Evolutionary conservation across 371 early-diverging fungal species (phyloP).

Genomic region (Modicella reniformis): DNA sequence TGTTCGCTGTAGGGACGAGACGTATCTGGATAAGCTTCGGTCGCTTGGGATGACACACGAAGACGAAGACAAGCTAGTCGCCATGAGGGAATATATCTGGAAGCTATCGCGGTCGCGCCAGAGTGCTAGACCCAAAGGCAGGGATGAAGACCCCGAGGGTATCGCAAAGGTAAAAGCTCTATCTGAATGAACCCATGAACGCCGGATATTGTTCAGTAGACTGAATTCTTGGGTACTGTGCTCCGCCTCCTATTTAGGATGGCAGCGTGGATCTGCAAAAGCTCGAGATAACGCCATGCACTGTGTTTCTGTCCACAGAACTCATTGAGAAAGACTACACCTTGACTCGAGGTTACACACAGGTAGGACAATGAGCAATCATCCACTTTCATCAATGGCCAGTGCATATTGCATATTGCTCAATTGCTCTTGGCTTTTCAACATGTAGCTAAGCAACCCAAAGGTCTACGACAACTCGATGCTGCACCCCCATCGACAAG

Average conservation of each 20-base stretch:
- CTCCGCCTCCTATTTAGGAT: constrained; percentile 18
- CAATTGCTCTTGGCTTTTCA: not conserved
- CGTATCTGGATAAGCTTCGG: constrained; percentile 66
- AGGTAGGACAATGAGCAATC: constrained; percentile 12
- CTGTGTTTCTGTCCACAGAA: constrained; percentile 74
- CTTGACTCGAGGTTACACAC: constrained; percentile 22
- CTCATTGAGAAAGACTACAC: constrained; percentile 45
- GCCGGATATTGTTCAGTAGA: too few relatives aligned
- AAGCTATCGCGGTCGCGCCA: constrained; percentile 73
- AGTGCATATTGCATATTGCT: not conserved
- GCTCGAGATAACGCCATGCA: constrained; percentile 76
- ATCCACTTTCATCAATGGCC: not conserved
- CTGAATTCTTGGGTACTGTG: not conserved
- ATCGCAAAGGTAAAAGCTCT: constrained; percentile 33
- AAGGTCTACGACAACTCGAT: constrained; percentile 20
- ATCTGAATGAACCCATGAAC: not conserved
- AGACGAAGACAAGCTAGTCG: constrained; percentile 78
- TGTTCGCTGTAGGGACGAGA: constrained; percentile 59
- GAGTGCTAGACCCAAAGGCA: constrained; percentile 54
- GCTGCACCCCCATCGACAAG: constrained; percentile 22
- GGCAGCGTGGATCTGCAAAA: constrained; percentile 67
- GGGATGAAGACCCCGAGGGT: constrained; percentile 37
- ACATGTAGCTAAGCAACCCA: constrained; percentile 19
- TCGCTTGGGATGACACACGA: constrained; percentile 81
- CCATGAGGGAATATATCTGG: constrained; percentile 81